phyloP scores from a whole-genome alignment of 2,329 filamentous ascomycete species.

The Domatiomyces globalis region DNA sequence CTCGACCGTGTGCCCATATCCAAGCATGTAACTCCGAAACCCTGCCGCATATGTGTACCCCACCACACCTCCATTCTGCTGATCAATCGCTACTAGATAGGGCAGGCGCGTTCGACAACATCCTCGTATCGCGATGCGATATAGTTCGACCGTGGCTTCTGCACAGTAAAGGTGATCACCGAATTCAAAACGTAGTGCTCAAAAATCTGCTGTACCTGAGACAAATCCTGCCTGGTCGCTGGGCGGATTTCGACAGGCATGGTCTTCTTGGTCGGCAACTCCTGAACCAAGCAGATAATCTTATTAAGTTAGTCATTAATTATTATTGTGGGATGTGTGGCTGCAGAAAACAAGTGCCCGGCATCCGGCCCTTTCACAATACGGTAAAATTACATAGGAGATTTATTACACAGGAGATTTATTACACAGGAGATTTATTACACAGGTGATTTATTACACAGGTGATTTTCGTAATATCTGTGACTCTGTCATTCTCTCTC shows the following conservation, averaged over 20 bases:
- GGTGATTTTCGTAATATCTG: no score
- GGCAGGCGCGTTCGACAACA: constrained; percentile 20
- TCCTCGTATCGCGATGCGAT: constrained; percentile 20
- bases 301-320: no score
- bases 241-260: constrained; percentile 24
- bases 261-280: background rate
- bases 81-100: constrained; percentile 25
- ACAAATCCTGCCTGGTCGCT: constrained; percentile 22
- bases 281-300: no score
- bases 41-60: constrained; percentile 26
- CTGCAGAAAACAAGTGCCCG: no score
- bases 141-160: constrained; percentile 20
- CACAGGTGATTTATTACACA: no score
- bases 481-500: no score
- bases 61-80: constrained; percentile 13
- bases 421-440: no score
- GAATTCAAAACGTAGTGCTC: constrained; percentile 28
- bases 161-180: constrained; percentile 23
- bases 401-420: no score
- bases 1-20: constrained; percentile 29
- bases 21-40: constrained; percentile 24
- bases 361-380: no score
- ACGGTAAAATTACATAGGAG: no score
- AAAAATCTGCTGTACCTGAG: constrained; percentile 24
- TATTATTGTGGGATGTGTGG: no score